Evolutionary conservation across 2,329 filamentous ascomycete species (phyloP).

Genomic region (Chaetomiaceae sp.): DNA sequence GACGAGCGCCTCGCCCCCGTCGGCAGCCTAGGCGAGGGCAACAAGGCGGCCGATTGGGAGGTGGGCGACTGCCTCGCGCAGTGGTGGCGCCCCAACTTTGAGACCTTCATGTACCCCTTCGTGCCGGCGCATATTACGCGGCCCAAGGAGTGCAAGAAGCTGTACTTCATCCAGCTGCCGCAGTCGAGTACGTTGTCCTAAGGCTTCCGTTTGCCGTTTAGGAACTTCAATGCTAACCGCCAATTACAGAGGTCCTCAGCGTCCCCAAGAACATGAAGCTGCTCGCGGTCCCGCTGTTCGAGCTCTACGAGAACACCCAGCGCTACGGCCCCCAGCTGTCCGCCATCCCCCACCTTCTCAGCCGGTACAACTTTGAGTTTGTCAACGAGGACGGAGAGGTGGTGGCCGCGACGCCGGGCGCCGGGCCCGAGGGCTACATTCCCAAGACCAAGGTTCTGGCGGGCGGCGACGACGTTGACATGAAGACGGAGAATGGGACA

Average conservation of each 20-base stretch:
- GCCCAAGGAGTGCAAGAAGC: conserved; percentile 98
- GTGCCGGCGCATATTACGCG: conserved; percentile 92
- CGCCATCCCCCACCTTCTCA: conserved; percentile 91
- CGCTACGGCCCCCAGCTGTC: conserved; percentile 94
- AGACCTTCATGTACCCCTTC: conserved; percentile 99
- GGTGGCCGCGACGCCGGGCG: conserved; percentile 76
- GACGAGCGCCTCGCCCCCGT: conserved; percentile 92
- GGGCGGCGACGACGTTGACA: conserved; percentile 57
- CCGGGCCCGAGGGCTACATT: conserved; percentile 54
- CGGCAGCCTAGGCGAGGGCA: conserved; percentile 78
- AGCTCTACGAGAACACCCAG: conserved; percentile 95
- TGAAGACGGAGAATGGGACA: conserved; percentile 41
- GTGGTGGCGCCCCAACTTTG: conserved; percentile 99
- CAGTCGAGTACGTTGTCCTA: conserved; percentile 73
- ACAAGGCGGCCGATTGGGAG: conserved; percentile 84
- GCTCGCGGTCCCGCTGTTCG: conserved; percentile 91
- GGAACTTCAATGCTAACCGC: conserved; percentile 20
- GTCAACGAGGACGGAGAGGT: conserved; percentile 89
- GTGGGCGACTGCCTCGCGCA: conserved; percentile 92
- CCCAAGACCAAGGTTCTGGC: conserved; percentile 64
- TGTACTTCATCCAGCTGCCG: conserved; percentile 94
- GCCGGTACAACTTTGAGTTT: conserved; percentile 95
- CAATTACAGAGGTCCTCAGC: conserved; percentile 72
- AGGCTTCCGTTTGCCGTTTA: not conserved
- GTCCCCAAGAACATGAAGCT: conserved; percentile 99